Base-by-base conservation (phyloP, 495 filamentous ascomycete species). In the Ramalina intermedia region DNA sequence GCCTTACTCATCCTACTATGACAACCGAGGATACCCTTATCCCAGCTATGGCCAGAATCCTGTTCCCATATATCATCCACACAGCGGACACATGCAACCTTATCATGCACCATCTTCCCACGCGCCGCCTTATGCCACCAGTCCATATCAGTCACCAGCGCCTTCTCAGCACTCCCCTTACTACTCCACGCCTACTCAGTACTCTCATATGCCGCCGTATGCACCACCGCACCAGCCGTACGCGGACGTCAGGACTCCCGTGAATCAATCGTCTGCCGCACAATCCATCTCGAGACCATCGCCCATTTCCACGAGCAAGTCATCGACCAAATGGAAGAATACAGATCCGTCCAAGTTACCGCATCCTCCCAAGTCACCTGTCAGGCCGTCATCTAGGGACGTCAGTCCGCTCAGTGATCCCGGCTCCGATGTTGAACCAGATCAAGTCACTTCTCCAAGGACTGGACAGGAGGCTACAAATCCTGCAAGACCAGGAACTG, bases 361-460 rank as follows among this genome's bases (percentile, higher is more conserved):
- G 16, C 35, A 21, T 37, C 41, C 69, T 8, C 67, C 70, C 27
- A 57, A 58, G 23, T 74, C 73, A 20, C 72, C 73, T 6, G 57
- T 62, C 44, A 64, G 69, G 4, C 73, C 73, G 38, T 47, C 60
- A 60, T 6, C 68, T 64, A 9, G 71, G 69, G 71, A 72, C 49
- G 65, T 76, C 7, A 76, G 73, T 57, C 73, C 73, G 0, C 72
- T 76, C 43, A 76, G 73, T 47, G 72, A 75, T 17, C 63, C 58
- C 35, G 68, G 37, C 13, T 23, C 44, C 6, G 14, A 36, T 17
- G 13, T 29, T 35, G 44, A 47, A 9, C 44, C 13, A 9, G 44
- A 47, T 47, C 33, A 26, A 37, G 13, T 26, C 6, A 35, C 5
- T 16, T 17, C 44, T 11, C 37, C 26, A 11, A 35, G 35, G 37